Percentiles rank a stretch among this genome's conserved stretches.
Conservation (phyloP, 129 eudicot genomes). For the Flaveria bidentis region DNA sequence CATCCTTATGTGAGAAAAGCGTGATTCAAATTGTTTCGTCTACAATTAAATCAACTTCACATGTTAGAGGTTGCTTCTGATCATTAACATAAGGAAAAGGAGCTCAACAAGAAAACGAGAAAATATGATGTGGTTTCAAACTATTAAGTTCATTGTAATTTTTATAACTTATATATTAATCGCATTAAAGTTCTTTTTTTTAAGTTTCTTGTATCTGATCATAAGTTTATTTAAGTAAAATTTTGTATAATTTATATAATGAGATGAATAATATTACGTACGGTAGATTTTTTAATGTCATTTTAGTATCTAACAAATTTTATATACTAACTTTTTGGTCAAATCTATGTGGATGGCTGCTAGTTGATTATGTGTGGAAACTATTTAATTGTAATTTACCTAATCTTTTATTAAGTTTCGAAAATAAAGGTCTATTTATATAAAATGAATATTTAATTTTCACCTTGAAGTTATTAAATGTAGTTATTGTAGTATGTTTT, state of each 20-base stretch:
- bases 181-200: not conserved
- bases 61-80: too few species aligned
- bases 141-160: not conserved
- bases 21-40: too few species aligned
- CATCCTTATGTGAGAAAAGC: too few species aligned
- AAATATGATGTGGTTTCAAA: not conserved
- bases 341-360: slow-evolving; percentile 22
- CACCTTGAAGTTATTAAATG: not conserved
- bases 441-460: not conserved
- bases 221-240: too few species aligned
- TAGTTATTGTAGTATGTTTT: not conserved
- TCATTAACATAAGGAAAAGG: not conserved
- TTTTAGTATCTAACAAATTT: not conserved
- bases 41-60: too few species aligned
- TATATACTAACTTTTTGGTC: not conserved
- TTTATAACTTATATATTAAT: not conserved
- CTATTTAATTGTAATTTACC: slow-evolving; percentile 28
- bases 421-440: not conserved
- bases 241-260: too few species aligned
- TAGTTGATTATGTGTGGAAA: slow-evolving; percentile 27
- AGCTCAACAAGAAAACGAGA: not conserved
- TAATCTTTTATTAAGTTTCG: slow-evolving; percentile 10
- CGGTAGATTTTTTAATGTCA: too few species aligned
- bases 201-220: too few species aligned
- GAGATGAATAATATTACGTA: too few species aligned